phyloP scores from a whole-genome alignment of 306 rosid species.

The Glycine tomentella region DNA sequence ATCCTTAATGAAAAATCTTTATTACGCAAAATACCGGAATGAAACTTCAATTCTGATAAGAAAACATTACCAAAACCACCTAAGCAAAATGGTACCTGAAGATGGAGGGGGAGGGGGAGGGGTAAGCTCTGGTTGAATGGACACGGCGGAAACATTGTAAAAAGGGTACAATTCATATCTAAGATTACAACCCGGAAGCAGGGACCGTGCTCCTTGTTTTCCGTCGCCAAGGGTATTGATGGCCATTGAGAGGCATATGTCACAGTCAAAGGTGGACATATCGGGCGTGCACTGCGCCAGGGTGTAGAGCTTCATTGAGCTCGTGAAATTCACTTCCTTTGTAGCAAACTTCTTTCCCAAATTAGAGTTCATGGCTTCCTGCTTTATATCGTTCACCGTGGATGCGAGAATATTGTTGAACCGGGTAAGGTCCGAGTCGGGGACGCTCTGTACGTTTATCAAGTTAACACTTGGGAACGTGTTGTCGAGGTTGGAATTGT shows the following conservation, averaged over 20 bases:
- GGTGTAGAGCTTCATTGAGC: slow-evolving; percentile 45
- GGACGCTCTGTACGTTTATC: not conserved
- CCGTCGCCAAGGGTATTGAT: slow-evolving; percentile 40
- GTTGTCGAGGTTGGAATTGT: slow-evolving; percentile 36
- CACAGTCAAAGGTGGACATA: slow-evolving; percentile 26
- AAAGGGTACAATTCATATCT: slow-evolving; percentile 53
- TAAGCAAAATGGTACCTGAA: slow-evolving; percentile 40
- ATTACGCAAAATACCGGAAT: no score
- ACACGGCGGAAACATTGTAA: slow-evolving; percentile 38
- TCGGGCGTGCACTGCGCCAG: slow-evolving; percentile 59
- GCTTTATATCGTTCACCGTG: not conserved
- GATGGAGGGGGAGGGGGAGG: slow-evolving; percentile 3
- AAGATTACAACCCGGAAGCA: slow-evolving; percentile 50
- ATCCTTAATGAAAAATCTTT: no score
- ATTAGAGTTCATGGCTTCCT: slow-evolving; percentile 35
- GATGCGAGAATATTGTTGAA: slow-evolving; percentile 40
- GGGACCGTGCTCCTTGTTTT: slow-evolving; percentile 45
- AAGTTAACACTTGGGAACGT: not conserved
- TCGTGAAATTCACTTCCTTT: slow-evolving; percentile 26
- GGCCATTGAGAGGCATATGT: slow-evolving; percentile 41
- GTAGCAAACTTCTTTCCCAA: slow-evolving; percentile 46
- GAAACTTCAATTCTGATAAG: no score
- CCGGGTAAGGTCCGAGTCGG: not conserved
- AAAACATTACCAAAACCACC: no score
- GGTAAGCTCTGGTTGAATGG: not conserved